Percentiles rank a stretch among this genome's conserved stretches.
These are phyloP conservation scores for Nothopassalora personata DNA, from an alignment of 2,329 filamentous ascomycete species.

Conservation along the genomic window DNA sequence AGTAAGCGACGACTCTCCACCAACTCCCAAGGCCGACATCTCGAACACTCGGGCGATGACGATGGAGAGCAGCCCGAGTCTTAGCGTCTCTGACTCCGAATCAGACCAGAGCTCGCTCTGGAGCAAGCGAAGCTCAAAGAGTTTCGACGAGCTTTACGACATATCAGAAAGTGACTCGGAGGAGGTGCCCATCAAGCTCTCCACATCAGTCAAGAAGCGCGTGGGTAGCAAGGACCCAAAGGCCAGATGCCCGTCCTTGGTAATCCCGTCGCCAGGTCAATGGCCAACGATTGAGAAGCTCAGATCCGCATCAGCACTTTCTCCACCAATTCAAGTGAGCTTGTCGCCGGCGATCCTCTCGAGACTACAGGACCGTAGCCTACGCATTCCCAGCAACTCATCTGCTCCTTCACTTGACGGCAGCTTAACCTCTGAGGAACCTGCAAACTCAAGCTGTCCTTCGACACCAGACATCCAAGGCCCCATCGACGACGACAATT, in stretches of 20 bases:
- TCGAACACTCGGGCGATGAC: constrained; percentile 14
- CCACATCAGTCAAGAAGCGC: constrained; percentile 47
- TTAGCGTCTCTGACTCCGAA: constrained; percentile 47
- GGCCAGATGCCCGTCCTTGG: constrained; percentile 52
- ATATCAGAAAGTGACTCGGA: constrained; percentile 72
- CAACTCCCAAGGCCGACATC: constrained; percentile 33
- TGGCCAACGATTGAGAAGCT: constrained; percentile 55
- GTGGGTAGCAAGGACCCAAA: constrained; percentile 22
- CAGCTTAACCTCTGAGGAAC: constrained; percentile 80
- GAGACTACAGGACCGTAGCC: constrained; percentile 55
- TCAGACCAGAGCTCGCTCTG: constrained; percentile 41
- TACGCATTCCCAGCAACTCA: constrained; percentile 66
- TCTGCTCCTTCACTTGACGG: constrained; percentile 86
- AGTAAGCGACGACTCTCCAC: constrained; percentile 60
- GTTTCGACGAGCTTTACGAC: constrained; percentile 85
- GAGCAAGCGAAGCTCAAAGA: constrained; percentile 62
- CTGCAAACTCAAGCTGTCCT: constrained; percentile 76
- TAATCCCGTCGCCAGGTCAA: constrained; percentile 54
- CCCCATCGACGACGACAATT: constrained; percentile 50
- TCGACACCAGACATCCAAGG: constrained; percentile 68
- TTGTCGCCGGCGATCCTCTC: constrained; percentile 52
- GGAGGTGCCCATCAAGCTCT: constrained; percentile 45
- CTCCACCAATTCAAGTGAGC: constrained; percentile 43
- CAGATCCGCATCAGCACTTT: constrained; percentile 40
- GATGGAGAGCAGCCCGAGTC: constrained; percentile 53